A percentile compares a stretch with the other conserved stretches of the same genome.
phyloP scores from a whole-genome alignment of 495 filamentous ascomycete species.

The Astrothelium subdiscretum region DNA sequence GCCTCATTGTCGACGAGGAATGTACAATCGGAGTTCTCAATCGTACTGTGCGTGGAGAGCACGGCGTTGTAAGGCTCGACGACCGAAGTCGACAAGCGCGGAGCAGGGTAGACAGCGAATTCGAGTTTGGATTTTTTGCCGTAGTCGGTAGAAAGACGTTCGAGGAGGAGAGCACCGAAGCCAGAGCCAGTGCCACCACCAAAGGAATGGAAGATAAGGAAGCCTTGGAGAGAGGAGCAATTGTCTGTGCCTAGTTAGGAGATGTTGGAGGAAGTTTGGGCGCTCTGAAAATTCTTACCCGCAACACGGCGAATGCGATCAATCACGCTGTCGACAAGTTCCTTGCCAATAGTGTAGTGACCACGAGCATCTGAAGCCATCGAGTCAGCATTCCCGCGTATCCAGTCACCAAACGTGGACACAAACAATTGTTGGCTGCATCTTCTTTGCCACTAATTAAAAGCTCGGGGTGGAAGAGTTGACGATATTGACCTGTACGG shows the following conservation, averaged over 20 bases:
- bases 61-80: slow-evolving; percentile 93
- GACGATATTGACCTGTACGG: slow-evolving; percentile 67
- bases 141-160: slow-evolving; percentile 80
- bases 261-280: neutral
- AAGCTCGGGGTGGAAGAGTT: slow-evolving; percentile 82
- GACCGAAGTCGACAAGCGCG: slow-evolving; percentile 74
- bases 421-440: slow-evolving; percentile 77
- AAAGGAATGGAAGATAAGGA: slow-evolving; percentile 90
- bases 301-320: slow-evolving; percentile 76
- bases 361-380: slow-evolving; percentile 59
- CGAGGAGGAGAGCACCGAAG: slow-evolving; percentile 76
- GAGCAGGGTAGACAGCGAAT: slow-evolving; percentile 81
- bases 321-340: slow-evolving; percentile 71
- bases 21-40: slow-evolving; percentile 87
- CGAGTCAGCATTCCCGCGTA: slow-evolving; percentile 11
- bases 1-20: slow-evolving; percentile 92
- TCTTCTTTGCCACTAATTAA: slow-evolving; percentile 88
- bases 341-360: slow-evolving; percentile 89
- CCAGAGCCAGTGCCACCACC: slow-evolving; percentile 87
- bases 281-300: slow-evolving; percentile 35
- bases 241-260: slow-evolving; percentile 48
- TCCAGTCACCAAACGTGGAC: neutral
- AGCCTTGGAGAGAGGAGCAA: slow-evolving; percentile 81
- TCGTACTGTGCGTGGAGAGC: slow-evolving; percentile 82
- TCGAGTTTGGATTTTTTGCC: slow-evolving; percentile 94